These are phyloP conservation scores for Aspergillus homomorphus DNA, from an alignment of 495 filamentous ascomycete species.

Conservation along the genomic window DNA sequence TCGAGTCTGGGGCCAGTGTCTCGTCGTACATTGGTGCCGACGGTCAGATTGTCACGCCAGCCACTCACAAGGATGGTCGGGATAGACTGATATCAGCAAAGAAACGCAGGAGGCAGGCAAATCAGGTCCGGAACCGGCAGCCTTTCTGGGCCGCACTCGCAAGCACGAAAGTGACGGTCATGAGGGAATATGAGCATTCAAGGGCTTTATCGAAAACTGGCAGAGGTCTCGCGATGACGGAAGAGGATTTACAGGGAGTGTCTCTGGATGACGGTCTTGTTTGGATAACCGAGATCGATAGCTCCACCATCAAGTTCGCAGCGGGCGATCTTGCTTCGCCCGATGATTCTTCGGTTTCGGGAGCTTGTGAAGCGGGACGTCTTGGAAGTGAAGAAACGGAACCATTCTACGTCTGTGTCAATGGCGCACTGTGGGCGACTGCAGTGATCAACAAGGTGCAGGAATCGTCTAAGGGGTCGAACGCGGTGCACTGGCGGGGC, in stretches of 20 bases:
- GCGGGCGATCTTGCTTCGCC: constrained; percentile 61
- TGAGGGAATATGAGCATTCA: constrained; percentile 88
- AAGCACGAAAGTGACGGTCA: constrained; percentile 88
- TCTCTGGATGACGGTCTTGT: constrained; percentile 76
- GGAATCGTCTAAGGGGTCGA: constrained; percentile 52
- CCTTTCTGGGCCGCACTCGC: constrained; percentile 93
- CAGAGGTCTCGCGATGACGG: constrained; percentile 65
- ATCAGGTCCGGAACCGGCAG: constrained; percentile 82
- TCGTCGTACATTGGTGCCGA: constrained; percentile 50
- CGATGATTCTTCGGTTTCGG: constrained; percentile 35
- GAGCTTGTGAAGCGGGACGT: constrained; percentile 32
- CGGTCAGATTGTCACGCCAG: constrained; percentile 47
- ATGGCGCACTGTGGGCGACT: constrained; percentile 85
- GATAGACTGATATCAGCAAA: constrained; percentile 62
- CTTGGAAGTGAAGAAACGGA: constrained; percentile 53
- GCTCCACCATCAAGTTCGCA: constrained; percentile 78
- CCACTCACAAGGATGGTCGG: constrained; percentile 47
- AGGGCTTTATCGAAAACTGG: constrained; percentile 71
- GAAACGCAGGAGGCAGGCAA: constrained; percentile 84
- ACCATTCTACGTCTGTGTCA: constrained; percentile 86
- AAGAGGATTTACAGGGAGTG: constrained; percentile 77
- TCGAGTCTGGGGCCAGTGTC: constrained; percentile 45
- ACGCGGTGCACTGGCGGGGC: constrained; percentile 61
- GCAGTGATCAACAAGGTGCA: constrained; percentile 61
- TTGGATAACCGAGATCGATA: constrained; percentile 83